phyloP scores from a whole-genome alignment of 768 basidiomycete genomes.

The Mycena floridula region DNA sequence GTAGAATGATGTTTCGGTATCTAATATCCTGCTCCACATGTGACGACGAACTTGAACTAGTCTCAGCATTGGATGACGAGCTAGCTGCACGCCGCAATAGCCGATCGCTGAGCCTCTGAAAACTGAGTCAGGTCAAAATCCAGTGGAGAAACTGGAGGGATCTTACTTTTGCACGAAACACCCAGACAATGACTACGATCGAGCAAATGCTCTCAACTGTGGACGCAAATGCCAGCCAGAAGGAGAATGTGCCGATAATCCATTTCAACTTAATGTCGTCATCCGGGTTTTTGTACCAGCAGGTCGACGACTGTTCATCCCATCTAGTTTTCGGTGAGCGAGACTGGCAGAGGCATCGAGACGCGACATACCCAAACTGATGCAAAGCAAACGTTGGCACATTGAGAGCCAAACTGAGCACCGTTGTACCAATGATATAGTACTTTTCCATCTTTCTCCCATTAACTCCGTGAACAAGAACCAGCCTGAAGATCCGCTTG shows the following conservation, averaged over 20 bases:
- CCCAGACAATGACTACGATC: conserved; percentile 12
- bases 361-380: conserved; percentile 19
- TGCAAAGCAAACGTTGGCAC: conserved; percentile 15
- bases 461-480: conserved; percentile 18
- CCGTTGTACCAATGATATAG: conserved; percentile 14
- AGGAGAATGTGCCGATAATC: conserved; percentile 19
- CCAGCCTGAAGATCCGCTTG: conserved; percentile 10
- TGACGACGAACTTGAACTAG: no score
- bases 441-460: conserved; percentile 21
- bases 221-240: conserved; percentile 17
- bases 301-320: conserved; percentile 11
- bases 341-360: neutral
- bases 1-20: no score
- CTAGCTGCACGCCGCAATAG: no score
- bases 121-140: no score
- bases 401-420: conserved; percentile 11
- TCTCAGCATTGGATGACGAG: no score
- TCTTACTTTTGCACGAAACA: conserved; percentile 14
- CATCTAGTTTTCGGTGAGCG: conserved; percentile 7
- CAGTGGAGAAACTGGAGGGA: no score
- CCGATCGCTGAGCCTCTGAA: no score
- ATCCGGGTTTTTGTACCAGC: conserved; percentile 17
- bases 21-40: no score
- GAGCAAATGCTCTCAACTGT: conserved; percentile 14
- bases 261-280: conserved; percentile 9